Evolutionary conservation across 306 rosid species (phyloP).

Genomic region (Sesbania bispinosa): DNA sequence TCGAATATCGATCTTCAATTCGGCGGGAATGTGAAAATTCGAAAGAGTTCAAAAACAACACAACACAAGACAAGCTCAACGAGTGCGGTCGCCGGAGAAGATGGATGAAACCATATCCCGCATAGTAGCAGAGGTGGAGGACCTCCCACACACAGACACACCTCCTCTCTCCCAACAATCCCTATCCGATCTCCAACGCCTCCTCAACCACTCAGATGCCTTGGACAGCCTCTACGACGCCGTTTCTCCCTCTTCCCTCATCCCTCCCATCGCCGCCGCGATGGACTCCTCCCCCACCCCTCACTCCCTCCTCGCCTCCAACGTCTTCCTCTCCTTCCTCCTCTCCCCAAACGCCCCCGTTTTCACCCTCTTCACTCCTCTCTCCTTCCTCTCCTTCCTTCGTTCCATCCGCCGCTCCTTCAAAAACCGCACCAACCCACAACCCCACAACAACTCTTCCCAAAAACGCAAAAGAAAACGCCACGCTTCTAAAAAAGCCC

Average conservation of each 20-base stretch:
- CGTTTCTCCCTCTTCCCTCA: conserved; percentile 58
- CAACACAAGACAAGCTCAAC: too few relatives aligned
- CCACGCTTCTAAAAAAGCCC: background rate
- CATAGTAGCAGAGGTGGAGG: conserved; percentile 57
- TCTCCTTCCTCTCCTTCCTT: conserved; percentile 81
- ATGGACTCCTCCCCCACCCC: conserved; percentile 64
- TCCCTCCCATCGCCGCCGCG: conserved; percentile 51
- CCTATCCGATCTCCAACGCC: conserved; percentile 62
- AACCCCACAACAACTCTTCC: background rate
- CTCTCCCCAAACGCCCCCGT: conserved; percentile 76
- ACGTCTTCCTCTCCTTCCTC: conserved; percentile 65
- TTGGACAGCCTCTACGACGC: conserved; percentile 44
- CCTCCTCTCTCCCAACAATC: conserved; percentile 48
- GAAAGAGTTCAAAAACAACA: background rate
- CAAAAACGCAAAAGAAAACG: conserved; percentile 41
- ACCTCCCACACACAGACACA: conserved; percentile 33
- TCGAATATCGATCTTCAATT: too few relatives aligned
- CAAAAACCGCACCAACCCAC: conserved; percentile 34
- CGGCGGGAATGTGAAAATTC: conserved; percentile 11
- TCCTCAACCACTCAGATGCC: conserved; percentile 33
- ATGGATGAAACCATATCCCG: conserved; percentile 55
- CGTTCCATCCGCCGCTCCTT: conserved; percentile 71
- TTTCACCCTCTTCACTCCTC: conserved; percentile 77
- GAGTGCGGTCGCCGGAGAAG: background rate
- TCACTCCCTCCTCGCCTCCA: conserved; percentile 61